These are phyloP conservation scores for Xerocomus minutiporus DNA, from an alignment of 1,284 basidiomycete genomes.

Conservation along the genomic window DNA sequence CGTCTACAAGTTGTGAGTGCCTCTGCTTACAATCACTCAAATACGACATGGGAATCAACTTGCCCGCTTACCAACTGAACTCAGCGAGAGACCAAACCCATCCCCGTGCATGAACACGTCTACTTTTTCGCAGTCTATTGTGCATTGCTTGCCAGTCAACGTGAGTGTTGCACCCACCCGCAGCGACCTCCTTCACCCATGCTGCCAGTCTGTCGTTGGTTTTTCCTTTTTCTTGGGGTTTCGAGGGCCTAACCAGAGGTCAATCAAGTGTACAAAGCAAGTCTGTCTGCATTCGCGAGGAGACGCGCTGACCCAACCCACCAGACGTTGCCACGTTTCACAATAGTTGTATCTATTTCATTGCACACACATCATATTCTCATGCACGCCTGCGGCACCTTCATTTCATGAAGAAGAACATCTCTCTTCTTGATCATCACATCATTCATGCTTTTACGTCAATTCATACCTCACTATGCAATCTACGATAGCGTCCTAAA, in stretches of 20 bases:
- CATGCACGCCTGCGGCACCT: conserved; percentile 22
- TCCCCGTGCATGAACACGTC: conserved; percentile 8
- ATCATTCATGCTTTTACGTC: conserved; percentile 9
- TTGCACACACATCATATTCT: conserved; percentile 14
- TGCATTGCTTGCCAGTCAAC: conserved; percentile 21
- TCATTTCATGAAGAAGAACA: conserved; percentile 13
- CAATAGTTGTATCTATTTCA: conserved; percentile 25
- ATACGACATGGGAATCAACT: conserved; percentile 7
- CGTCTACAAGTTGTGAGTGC: conserved; percentile 24
- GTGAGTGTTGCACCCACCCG: conserved; percentile 14
- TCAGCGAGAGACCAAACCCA: not conserved
- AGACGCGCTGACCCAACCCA: conserved; percentile 5
- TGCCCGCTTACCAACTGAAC: conserved; percentile 21
- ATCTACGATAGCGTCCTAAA: conserved; percentile 14
- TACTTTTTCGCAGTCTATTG: conserved; percentile 20
- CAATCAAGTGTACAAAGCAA: conserved; percentile 11
- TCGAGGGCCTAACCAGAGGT: conserved; percentile 22
- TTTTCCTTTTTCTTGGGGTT: conserved; percentile 21
- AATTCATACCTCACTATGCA: conserved; percentile 12
- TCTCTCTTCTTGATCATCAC: conserved; percentile 16
- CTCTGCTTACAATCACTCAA: conserved; percentile 21
- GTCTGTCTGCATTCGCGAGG: not conserved
- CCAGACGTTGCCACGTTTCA: conserved; percentile 9
- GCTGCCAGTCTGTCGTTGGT: conserved; percentile 20
- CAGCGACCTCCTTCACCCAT: not conserved